These are phyloP conservation scores for Daldinia eschscholtzii DNA, from an alignment of 2,329 filamentous ascomycete genomes.

Conservation along the genomic window DNA sequence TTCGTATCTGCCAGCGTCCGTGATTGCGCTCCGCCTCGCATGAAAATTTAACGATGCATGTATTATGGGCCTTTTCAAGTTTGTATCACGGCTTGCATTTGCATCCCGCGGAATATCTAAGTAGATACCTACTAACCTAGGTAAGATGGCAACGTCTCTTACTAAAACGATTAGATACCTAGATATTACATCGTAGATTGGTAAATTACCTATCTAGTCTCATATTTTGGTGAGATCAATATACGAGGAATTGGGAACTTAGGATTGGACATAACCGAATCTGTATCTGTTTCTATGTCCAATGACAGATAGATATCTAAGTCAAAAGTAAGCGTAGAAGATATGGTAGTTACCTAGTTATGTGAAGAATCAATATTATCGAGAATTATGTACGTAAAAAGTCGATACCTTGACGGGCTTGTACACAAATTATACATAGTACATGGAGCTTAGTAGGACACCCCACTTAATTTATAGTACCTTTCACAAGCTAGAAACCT, in stretches of 20 bases:
- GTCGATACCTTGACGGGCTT: neutral
- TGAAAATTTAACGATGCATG: neutral
- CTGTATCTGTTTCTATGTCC: neutral
- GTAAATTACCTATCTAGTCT: neutral
- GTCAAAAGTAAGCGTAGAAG: neutral
- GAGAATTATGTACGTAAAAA: neutral
- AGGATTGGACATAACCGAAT: neutral
- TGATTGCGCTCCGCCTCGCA: constrained; percentile 27
- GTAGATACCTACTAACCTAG: too few relatives aligned
- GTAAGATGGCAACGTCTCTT: neutral
- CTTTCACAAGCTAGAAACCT: constrained; percentile 6
- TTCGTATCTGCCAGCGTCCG: constrained; percentile 17
- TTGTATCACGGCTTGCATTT: neutral
- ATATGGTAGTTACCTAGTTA: too few relatives aligned
- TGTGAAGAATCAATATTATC: neutral
- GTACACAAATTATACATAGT: neutral
- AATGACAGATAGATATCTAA: constrained; percentile 4
- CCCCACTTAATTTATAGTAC: constrained; percentile 1
- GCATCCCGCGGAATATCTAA: too few relatives aligned
- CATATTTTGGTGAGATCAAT: neutral
- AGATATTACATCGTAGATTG: neutral
- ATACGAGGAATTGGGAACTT: neutral
- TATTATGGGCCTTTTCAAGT: neutral
- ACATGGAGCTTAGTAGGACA: neutral
- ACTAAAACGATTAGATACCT: neutral